phyloP scores from a whole-genome alignment of 2,329 filamentous ascomycete genomes.

The Lachnellula willkommii region DNA sequence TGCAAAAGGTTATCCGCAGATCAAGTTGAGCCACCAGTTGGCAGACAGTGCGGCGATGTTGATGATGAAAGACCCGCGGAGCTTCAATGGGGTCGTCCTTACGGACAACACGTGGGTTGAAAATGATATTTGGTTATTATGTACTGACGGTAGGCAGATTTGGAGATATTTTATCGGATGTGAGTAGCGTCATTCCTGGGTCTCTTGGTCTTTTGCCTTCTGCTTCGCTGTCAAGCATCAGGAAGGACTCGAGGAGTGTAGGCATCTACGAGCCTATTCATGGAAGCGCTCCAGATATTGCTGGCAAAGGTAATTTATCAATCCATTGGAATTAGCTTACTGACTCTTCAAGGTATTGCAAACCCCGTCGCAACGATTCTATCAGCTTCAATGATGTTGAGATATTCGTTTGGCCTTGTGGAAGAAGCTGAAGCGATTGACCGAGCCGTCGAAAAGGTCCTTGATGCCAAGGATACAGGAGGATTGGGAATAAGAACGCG shows the following conservation, averaged over 20 bases:
- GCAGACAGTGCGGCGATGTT: conserved; percentile 93
- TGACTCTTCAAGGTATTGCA: conserved; percentile 64
- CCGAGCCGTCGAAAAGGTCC: conserved; percentile 64
- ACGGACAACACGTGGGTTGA: conserved; percentile 58
- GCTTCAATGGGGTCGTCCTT: conserved; percentile 81
- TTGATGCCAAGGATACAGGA: conserved; percentile 44
- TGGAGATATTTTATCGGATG: conserved; percentile 89
- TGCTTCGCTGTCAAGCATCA: conserved; percentile 71
- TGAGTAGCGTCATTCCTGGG: conserved; percentile 86
- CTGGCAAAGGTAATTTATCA: conserved; percentile 42
- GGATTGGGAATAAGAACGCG: conserved; percentile 2
- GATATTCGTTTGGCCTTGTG: conserved; percentile 76
- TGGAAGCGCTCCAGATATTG: conserved; percentile 85
- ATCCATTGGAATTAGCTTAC: not conserved
- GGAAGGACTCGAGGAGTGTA: not conserved
- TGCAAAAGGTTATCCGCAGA: conserved; percentile 76
- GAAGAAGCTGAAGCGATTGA: conserved; percentile 72
- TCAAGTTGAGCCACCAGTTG: conserved; percentile 77
- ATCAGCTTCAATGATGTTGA: conserved; percentile 90
- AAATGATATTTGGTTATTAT: conserved; percentile 53
- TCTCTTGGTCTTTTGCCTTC: conserved; percentile 80
- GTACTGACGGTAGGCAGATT: conserved; percentile 86
- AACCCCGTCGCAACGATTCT: conserved; percentile 87
- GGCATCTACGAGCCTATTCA: conserved; percentile 94
- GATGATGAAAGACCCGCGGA: conserved; percentile 84